Evolutionary conservation across 108 stramenopile species (phyloP), one percentile per base, ranked within the genome.

Genomic region (Tribonema minus): DNA sequence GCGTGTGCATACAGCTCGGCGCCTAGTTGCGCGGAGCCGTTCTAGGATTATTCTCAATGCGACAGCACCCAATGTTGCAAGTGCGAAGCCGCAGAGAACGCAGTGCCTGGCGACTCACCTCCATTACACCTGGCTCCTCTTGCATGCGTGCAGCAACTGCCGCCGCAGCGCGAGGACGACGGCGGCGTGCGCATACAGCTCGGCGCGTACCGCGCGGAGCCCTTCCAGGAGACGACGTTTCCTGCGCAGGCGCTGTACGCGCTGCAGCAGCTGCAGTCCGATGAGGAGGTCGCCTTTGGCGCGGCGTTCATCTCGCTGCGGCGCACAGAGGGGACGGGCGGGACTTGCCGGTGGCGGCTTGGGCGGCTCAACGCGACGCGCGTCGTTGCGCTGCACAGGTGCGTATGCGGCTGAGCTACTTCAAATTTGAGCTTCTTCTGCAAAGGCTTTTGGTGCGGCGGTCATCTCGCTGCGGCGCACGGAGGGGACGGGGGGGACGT

Each of bases 221-320:
- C 75, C 33, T 76, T 76, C 58, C 61, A 67, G 37, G 39, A 15
- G 36, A 61, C 61, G 15, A 36, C 75, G 3, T 76, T 76, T 32
- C 66, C 75, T 28, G 36, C 75, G 7, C 12, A 46, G 15, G 37
- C 33, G 23, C 75, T 76, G 23, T 76, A 76, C 66, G 75, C 75
- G 35, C 67, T 76, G 15, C 75, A 76, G 58, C 41, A 28, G 66
- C 75, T 76, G 26, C 38, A 61, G 28, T 67, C 66, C 20, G 75
- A 76, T 61, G 75, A 76, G 15, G 75, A 76, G 34, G 46, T 58
- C 20, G 46, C 61, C 41, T 76, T 67, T 26, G 75, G 75, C 0
- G 75, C 75, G 35, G 75, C 75, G 4, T 76, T 76, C 58, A 67
- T 76, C n/a, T 67, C 66, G 20, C 75, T 76, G 2, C 66, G 75